Base-by-base conservation (phyloP, 768 basidiomycete genomes). In the Agrocybe praecox region DNA sequence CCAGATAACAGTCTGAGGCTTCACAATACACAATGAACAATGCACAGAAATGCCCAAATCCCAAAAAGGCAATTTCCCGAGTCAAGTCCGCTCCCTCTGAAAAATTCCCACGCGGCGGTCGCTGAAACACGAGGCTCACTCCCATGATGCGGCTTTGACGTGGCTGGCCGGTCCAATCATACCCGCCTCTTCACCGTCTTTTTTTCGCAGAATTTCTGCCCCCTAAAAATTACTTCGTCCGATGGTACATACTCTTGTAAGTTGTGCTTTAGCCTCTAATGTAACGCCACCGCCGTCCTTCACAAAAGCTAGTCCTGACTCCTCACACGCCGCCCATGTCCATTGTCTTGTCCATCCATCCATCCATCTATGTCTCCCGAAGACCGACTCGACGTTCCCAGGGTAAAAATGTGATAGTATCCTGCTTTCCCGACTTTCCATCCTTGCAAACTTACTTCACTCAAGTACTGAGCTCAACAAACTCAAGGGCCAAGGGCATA, bases 91-190 rank as follows among this genome's bases (percentile, higher is more conserved):
- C 15, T 17, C n/a, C n/a, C n/a, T n/a, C n/a, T n/a, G n/a, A n/a
- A n/a, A n/a, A n/a, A n/a, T 55, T 59, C 58, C 45, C 58, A 52
- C 58, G 54, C 49, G 46, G 17, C 46, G 58, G 21, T 55, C 58
- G 46, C 53, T 62, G 62, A 62, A 59, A 62, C 62, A 62, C 62
- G 62, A 59, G 62, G 58, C 48, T 46, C 49, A 48, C 33, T 46
- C 51, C 11, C 40, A 44, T 52, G 40, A 52, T 52, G 36, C 51
- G 34, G 49, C 44, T 43, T 52, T 57, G 51, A 58, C 51, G 57
- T 53, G 57, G 52, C 51, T 34, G 17, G 33, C 22, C 22, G 46
- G 19, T 21, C 19, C 45, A 49, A 17, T n/a, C 19, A 15, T 17
- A 46, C 12, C 33, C 44, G 46, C 23, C 46, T 46, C 50, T 50